These are phyloP conservation scores for Didymella sp. DNA, from an alignment of 2,329 filamentous ascomycete genomes.

Conservation along the genomic window DNA sequence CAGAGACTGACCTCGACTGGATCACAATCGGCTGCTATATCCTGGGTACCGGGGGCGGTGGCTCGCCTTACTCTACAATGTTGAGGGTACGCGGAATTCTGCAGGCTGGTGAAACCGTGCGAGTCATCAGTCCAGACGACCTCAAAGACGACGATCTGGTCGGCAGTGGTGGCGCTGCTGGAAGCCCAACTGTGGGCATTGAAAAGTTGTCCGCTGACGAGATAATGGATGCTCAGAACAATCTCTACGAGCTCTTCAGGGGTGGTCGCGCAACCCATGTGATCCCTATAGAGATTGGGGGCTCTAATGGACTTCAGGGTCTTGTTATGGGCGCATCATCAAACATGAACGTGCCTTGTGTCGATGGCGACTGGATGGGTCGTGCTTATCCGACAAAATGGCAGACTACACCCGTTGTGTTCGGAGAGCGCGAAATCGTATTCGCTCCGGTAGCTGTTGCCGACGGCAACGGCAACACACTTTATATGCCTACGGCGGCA, in stretches of 20 bases:
- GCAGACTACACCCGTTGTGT: conserved; percentile 55
- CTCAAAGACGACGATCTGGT: conserved; percentile 55
- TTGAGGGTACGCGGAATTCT: conserved; percentile 53
- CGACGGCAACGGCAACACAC: conserved; percentile 53
- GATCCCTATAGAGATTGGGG: conserved; percentile 57
- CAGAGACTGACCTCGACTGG: conserved; percentile 55
- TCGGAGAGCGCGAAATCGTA: conserved; percentile 50
- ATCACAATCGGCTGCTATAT: conserved; percentile 58
- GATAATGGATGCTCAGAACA: conserved; percentile 49
- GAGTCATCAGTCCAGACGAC: conserved; percentile 52
- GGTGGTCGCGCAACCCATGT: conserved; percentile 46
- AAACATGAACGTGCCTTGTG: conserved; percentile 52
- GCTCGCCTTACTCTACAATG: conserved; percentile 55
- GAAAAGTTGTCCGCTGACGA: conserved; percentile 55
- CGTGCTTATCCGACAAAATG: conserved; percentile 56
- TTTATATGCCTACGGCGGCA: conserved; percentile 49
- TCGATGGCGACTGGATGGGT: conserved; percentile 59
- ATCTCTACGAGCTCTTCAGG: conserved; percentile 44
- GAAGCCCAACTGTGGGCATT: conserved; percentile 54
- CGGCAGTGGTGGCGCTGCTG: conserved; percentile 55
- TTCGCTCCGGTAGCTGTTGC: conserved; percentile 50
- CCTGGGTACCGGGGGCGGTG: conserved; percentile 58
- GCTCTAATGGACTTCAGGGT: conserved; percentile 54
- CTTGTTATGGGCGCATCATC: conserved; percentile 48
- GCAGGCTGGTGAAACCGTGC: conserved; percentile 50